phyloP scores from a whole-genome alignment of 2,329 filamentous ascomycete species.

The Talaromyces sp. region DNA sequence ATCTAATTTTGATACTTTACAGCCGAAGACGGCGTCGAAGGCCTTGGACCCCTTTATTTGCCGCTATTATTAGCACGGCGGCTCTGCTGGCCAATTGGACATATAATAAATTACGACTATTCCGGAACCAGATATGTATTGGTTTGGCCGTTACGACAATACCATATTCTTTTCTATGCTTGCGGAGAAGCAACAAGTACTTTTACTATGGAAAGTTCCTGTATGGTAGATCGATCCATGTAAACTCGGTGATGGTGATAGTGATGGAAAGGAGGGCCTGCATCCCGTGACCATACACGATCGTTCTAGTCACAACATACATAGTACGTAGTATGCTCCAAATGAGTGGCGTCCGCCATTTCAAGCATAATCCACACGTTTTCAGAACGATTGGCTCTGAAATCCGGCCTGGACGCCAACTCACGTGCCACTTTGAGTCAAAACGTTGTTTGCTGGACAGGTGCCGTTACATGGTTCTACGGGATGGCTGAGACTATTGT shows the following conservation, averaged over 20 bases:
- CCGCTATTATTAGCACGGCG: neutral
- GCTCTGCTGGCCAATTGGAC: neutral
- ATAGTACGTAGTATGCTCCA: neutral
- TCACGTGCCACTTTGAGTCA: neutral
- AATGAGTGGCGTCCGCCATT: neutral
- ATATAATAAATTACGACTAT: neutral
- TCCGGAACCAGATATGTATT: neutral
- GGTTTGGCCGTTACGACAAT: neutral
- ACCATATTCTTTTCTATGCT: neutral
- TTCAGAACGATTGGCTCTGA: neutral
- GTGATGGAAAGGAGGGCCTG: neutral
- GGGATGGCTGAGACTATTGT: neutral
- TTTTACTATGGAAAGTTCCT: too few species aligned
- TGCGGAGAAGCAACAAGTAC: neutral
- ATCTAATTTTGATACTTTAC: neutral
- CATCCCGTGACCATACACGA: too few species aligned
- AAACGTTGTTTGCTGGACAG: neutral
- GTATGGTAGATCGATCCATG: too few species aligned
- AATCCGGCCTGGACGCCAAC: neutral
- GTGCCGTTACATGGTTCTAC: neutral
- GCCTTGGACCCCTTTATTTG: neutral
- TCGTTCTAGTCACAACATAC: too few species aligned
- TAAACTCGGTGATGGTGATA: neutral
- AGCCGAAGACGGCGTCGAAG: neutral
- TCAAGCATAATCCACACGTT: neutral